Conservation (phyloP, 371 early-diverging fungal genomes). For the Zancudomyces culisetae region DNA sequence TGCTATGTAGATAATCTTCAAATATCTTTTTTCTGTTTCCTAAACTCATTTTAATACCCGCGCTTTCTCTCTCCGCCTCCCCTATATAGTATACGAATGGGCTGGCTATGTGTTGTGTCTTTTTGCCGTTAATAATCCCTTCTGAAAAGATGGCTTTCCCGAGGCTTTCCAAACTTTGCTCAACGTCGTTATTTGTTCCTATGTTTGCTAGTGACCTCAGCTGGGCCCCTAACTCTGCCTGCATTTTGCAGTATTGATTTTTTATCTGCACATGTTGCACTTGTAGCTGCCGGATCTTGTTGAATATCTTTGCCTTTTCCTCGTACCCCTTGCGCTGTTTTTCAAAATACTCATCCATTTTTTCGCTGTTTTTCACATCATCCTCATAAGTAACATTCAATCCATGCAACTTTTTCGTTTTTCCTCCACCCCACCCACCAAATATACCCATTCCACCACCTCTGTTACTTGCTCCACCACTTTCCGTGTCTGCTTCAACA, state of each 20-base stretch:
- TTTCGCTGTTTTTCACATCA: neutral
- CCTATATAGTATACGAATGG: neutral
- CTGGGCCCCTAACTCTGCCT: neutral
- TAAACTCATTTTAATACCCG: slow-evolving; percentile 14
- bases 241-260: no score
- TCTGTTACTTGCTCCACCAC: neutral
- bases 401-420: neutral
- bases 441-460: neutral
- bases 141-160: neutral
- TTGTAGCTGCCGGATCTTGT: no score
- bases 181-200: neutral
- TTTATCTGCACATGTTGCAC: no score
- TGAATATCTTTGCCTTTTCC: no score
- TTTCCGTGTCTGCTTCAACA: slow-evolving; percentile 1
- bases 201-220: neutral
- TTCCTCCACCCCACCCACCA: neutral
- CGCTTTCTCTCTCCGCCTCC: neutral
- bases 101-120: neutral
- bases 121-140: neutral
- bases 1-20: slow-evolving; percentile 17
- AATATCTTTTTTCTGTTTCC: slow-evolving; percentile 18
- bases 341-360: neutral
- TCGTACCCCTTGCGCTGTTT: neutral
- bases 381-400: neutral
- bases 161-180: neutral